Conservation (phyloP, 2,329 filamentous ascomycete species). For the Penicillium janthinellum region DNA sequence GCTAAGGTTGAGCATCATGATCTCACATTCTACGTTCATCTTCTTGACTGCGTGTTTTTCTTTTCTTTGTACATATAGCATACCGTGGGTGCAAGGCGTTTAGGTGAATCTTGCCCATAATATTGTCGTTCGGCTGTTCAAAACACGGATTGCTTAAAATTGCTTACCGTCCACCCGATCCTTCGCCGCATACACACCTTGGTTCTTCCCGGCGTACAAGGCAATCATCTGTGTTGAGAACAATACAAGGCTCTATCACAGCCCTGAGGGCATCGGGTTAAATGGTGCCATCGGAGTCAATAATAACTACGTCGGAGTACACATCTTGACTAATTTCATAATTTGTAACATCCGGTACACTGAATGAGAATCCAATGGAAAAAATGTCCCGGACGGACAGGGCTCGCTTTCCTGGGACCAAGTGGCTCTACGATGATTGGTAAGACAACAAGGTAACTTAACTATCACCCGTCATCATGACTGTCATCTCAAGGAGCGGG, state of each 20-base stretch:
- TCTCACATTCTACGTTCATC: background rate
- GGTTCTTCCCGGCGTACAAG: background rate
- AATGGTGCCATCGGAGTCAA: no score
- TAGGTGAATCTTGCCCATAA: background rate
- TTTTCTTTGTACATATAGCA: conserved; percentile 1
- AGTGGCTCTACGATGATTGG: background rate
- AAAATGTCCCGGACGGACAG: background rate
- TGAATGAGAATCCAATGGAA: no score
- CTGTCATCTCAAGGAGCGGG: background rate
- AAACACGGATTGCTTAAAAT: background rate
- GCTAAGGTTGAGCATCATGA: background rate
- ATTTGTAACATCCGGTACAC: no score
- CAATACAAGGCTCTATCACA: background rate
- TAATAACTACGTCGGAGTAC: no score
- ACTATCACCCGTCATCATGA: background rate
- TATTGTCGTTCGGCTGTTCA: background rate
- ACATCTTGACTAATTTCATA: no score
- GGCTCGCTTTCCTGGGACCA: background rate
- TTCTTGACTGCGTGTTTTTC: background rate
- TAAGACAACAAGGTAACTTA: background rate
- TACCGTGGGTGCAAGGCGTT: conserved; percentile 3
- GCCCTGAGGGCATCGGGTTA: no score
- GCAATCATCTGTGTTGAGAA: no score
- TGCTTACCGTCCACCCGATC: background rate
- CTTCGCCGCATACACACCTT: background rate